Evolutionary conservation across 2,329 filamentous ascomycete species (phyloP), one percentile per base, ranked within the genome.

Genomic region (Plectosphaerella plurivora): DNA sequence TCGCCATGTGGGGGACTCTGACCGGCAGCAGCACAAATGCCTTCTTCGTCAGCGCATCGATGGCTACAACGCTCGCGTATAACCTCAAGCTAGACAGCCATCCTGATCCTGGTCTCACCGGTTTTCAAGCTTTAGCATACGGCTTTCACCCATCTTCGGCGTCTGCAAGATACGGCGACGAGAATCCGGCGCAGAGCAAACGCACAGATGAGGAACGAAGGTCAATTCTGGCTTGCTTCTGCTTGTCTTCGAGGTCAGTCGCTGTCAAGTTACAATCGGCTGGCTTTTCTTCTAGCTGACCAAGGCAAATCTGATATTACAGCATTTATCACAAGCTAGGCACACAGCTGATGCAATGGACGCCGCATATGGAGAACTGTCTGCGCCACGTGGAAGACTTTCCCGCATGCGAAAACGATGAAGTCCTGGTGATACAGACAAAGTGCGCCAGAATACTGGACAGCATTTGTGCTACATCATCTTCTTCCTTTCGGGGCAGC

Each of bases 361-460:
- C 73, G 1, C 58, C 73, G 2, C 73, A 79, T 46, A 71, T 83
- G 65, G 78, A 82, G n/a, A 78, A 81, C 37, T 77, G 73, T 39
- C 65, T 82, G 3, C 58, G 65, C 4, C 57, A 71, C 5, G 63
- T 84, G 3, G 58, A 62, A 2, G 59, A 70, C 4, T 57, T 68
- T 1, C 68, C 69, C 3, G 76, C 81, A 55, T 70, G 65, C 18
- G 64, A 69, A 1, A 70, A 70, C 1, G 80, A 84, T 60, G 65
- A 67, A 25, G 51, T 77, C 4, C 68, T 83, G 3, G 69, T 2
- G 58, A 63, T 4, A 67, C 70, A 41, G 70, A 70, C 42, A 70
- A 67, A 20, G 63, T 68, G 24, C 48, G 11, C 60, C 68, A 51
- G 51, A 63, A 22, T 60, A 49, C 44, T 58, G 57, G 39, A 56